Evolutionary conservation across 2,329 filamentous ascomycete species (phyloP).

Genomic region (Beauveria rudraprayagi): DNA sequence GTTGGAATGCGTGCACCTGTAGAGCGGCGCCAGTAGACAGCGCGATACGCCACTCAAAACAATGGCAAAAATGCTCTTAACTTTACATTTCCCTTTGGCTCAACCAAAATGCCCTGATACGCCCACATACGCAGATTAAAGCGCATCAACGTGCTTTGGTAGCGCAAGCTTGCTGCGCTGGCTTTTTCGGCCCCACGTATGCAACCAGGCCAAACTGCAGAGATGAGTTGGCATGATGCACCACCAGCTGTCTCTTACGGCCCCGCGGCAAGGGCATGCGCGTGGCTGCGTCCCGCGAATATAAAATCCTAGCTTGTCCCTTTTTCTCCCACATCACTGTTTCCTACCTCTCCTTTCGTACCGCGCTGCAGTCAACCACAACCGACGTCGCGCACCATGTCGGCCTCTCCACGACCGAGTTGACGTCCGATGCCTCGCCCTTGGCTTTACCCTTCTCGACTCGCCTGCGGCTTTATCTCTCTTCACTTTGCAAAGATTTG

Average conservation of each 20-base stretch:
- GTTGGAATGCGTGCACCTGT: background rate
- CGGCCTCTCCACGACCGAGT: background rate
- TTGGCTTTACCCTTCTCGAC: background rate
- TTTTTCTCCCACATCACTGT: background rate
- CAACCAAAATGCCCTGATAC: background rate
- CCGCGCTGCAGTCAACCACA: background rate
- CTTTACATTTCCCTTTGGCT: background rate
- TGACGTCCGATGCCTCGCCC: background rate
- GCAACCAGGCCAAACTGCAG: constrained; percentile 10
- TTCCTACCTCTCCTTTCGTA: background rate
- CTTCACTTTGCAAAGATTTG: background rate
- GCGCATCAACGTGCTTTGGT: background rate
- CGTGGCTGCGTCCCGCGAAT: constrained; percentile 2
- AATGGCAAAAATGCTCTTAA: background rate
- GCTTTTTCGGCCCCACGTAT: constrained; percentile 10
- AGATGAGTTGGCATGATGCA: constrained; percentile 13
- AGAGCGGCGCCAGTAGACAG: background rate
- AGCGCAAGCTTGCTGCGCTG: constrained; percentile 9
- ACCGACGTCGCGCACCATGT: background rate
- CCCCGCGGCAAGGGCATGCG: background rate
- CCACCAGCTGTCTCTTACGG: constrained; percentile 10
- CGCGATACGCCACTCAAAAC: background rate
- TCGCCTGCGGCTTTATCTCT: background rate
- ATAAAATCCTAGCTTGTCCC: background rate
- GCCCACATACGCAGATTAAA: background rate